Base-by-base conservation (phyloP, 2,329 filamentous ascomycete species). In the Monosporascus sp. region DNA sequence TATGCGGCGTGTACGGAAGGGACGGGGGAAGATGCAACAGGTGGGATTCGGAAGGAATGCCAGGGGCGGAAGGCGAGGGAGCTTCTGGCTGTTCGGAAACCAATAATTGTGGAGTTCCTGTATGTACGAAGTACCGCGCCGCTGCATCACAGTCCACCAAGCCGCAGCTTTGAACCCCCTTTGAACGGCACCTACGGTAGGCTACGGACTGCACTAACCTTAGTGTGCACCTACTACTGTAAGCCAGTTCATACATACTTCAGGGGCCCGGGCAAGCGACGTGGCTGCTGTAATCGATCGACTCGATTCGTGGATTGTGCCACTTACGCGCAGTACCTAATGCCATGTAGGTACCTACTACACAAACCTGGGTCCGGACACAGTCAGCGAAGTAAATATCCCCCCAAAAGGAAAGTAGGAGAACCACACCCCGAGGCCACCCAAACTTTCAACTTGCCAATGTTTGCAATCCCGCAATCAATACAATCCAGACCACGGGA, bases 31-130 rank as follows among this genome's bases (percentile, higher is more conserved):
- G 43, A 46, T 26, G 22, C 14, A 19, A 46, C 24, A 46, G 43
- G 31, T 46, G 43, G 43, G 43, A 46, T 46, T 46, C 26, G 43
- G 43, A 46, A 46, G 43, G 43, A 46, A 46, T 46, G 43, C n/a
- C 43, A 46, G 43, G 43, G 43, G n/a, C 38, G 38, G 7, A n/a
- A n/a, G 38, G 17, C 19, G n/a, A 40, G 38, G 38, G 19, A 5
- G 40, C 8, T 20, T 43, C 40, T 20, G 40, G 40, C 11, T 3
- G 1, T 5, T 11, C 2, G 40, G 7, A 43, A 43, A 20, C 40
- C 40, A 43, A 43, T 14, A 11, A 14, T 16, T 46, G 14, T 46
- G 24, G 43, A 31, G 22, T 19, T 27, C 14, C 9, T 27, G 43
- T 46, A 14, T 34, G 9, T 34, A 34, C 31, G 31, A 34, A 14